phyloP scores from a whole-genome alignment of 73 alveolate genomes.

The Blepharisma stoltei region DNA sequence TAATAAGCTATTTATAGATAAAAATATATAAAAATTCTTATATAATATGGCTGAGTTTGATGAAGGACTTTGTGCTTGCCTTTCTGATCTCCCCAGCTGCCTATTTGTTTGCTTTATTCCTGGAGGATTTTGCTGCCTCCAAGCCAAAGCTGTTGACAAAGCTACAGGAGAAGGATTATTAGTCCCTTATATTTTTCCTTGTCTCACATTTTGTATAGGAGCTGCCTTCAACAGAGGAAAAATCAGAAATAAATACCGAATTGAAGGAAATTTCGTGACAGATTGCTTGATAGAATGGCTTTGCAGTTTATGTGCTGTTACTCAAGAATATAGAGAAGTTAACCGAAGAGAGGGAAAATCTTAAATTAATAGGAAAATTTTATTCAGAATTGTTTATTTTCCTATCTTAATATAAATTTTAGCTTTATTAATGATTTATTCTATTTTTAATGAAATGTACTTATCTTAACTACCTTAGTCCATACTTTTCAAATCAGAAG shows the following conservation, averaged over 20 bases:
- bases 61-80: slow-evolving; percentile 22
- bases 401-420: too few species aligned
- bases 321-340: slow-evolving; percentile 26
- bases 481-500: slow-evolving; percentile 32
- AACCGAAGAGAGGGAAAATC: not conserved
- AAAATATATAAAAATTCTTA: too few species aligned
- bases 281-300: not conserved
- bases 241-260: not conserved
- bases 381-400: too few species aligned
- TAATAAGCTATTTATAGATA: too few species aligned
- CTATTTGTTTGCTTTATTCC: not conserved
- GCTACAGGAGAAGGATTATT: not conserved
- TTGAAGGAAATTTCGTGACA: slow-evolving; percentile 1
- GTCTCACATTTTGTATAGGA: not conserved
- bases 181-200: not conserved
- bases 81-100: slow-evolving; percentile 6
- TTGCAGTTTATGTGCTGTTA: not conserved
- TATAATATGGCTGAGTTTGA: not conserved
- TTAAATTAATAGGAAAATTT: too few species aligned
- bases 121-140: not conserved
- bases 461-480: not conserved
- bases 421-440: too few species aligned
- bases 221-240: slow-evolving; percentile 18
- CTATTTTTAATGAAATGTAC: slow-evolving; percentile 21
- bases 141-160: not conserved